Evolutionary conservation across 495 filamentous ascomycete genomes (phyloP).

Genomic region (Trypethelium eluteriae): DNA sequence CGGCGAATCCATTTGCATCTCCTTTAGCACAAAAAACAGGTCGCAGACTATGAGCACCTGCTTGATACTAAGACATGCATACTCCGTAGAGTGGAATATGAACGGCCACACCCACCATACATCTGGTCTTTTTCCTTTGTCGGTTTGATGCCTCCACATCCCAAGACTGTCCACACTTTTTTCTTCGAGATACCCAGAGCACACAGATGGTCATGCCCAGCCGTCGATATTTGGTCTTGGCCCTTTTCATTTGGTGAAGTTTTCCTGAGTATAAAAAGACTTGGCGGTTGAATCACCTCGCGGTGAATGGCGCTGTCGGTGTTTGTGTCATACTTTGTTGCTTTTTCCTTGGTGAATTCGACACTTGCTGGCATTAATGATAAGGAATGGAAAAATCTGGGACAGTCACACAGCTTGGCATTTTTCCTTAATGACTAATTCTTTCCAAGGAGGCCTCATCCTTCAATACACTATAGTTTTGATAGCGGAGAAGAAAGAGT

Average conservation of each 20-base stretch:
- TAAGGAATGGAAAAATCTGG: background rate
- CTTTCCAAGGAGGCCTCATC: background rate
- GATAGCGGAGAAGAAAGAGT: too few relatives aligned
- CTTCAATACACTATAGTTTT: too few relatives aligned
- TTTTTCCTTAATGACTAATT: conserved; percentile 9
- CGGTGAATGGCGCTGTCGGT: background rate
- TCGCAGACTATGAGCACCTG: background rate
- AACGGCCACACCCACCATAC: too few relatives aligned
- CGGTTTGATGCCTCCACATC: background rate
- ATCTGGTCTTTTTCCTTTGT: too few relatives aligned
- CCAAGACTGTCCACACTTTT: background rate
- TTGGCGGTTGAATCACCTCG: conserved; percentile 1
- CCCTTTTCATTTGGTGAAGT: background rate
- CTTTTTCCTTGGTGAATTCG: background rate
- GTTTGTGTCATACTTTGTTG: background rate
- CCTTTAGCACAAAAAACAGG: background rate
- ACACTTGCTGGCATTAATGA: background rate
- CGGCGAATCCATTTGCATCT: background rate
- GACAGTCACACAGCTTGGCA: background rate
- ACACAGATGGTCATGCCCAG: background rate
- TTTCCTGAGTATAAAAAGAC: background rate
- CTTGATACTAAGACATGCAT: too few relatives aligned
- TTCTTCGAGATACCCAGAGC: conserved; percentile 5
- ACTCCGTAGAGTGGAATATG: too few relatives aligned
- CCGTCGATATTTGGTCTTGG: background rate